phyloP scores from a whole-genome alignment of 129 eudicot genomes.

The Flaveria linearis region DNA sequence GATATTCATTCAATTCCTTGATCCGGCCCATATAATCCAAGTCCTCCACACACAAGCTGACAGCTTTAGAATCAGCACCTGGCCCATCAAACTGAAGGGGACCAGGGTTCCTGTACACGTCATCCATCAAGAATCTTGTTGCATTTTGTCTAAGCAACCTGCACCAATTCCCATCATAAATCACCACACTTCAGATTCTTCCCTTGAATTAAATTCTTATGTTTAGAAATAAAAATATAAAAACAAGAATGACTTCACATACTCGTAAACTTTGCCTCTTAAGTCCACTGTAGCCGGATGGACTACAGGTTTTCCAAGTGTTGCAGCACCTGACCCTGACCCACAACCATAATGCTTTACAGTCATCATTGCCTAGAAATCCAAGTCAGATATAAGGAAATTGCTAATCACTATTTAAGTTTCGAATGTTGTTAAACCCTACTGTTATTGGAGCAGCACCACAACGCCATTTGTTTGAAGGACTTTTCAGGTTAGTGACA shows the following conservation, averaged over 20 bases:
- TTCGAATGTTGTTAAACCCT: constrained; percentile 29
- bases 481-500: constrained; percentile 77
- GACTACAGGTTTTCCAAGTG: constrained; percentile 80
- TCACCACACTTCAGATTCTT: not conserved
- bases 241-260: constrained; percentile 33
- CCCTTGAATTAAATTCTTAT: not conserved
- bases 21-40: constrained; percentile 98
- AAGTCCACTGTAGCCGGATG: constrained; percentile 90
- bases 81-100: constrained; percentile 98
- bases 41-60: constrained; percentile 84
- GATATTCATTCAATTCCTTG: constrained; percentile 74
- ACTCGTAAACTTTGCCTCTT: constrained; percentile 93
- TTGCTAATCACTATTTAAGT: not conserved
- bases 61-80: constrained; percentile 89
- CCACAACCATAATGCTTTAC: constrained; percentile 73
- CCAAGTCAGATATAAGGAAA: not conserved
- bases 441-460: constrained; percentile 98
- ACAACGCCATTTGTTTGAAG: constrained; percentile 83
- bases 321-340: constrained; percentile 67
- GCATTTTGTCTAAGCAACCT: constrained; percentile 86
- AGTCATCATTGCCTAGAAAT: constrained; percentile 86
- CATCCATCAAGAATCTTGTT: constrained; percentile 79
- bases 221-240: not conserved
- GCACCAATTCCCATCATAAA: constrained; percentile 25
- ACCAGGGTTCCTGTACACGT: constrained; percentile 92